These are phyloP conservation scores for Hawksworthiomyces lignivorus DNA, from an alignment of 2,329 filamentous ascomycete species.

Conservation along the genomic window DNA sequence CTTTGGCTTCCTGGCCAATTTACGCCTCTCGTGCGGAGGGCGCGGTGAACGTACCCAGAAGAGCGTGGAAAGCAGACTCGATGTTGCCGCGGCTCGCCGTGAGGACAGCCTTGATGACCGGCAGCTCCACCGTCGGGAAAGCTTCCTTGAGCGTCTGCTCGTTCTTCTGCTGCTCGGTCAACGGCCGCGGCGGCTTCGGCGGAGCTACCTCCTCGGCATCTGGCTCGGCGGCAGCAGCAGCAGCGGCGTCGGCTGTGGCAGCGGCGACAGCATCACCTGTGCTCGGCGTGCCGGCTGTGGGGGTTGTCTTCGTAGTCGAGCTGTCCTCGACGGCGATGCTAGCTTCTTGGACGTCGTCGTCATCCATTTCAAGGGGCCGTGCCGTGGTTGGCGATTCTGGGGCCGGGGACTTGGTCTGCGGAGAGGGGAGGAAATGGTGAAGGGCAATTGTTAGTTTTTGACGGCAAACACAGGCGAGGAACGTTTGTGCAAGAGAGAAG, in stretches of 20 bases:
- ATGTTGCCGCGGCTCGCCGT: slow-evolving; percentile 78
- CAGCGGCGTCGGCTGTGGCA: slow-evolving; percentile 18
- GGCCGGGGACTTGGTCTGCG: slow-evolving; percentile 29
- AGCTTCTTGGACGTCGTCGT: slow-evolving; percentile 61
- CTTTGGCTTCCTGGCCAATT: too few relatives aligned
- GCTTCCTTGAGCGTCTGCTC: slow-evolving; percentile 87
- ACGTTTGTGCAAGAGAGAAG: background rate
- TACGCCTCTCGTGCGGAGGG: too few relatives aligned
- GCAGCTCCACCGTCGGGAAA: slow-evolving; percentile 73
- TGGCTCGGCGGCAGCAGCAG: slow-evolving; percentile 29
- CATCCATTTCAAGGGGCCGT: slow-evolving; percentile 58
- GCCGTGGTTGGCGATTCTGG: slow-evolving; percentile 61
- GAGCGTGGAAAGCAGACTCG: slow-evolving; percentile 90
- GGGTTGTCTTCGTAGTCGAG: slow-evolving; percentile 19
- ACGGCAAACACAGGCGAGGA: background rate
- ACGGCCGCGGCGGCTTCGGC: slow-evolving; percentile 76
- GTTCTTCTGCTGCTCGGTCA: slow-evolving; percentile 75
- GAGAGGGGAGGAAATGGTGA: background rate
- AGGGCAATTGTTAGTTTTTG: too few relatives aligned
- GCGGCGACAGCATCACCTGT: slow-evolving; percentile 25
- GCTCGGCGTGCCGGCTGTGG: slow-evolving; percentile 16
- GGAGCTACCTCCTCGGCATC: slow-evolving; percentile 43
- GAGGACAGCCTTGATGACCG: slow-evolving; percentile 81
- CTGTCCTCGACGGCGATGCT: slow-evolving; percentile 39
- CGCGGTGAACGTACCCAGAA: slow-evolving; percentile 72